These are phyloP conservation scores for Fusarium sambucinum DNA, from an alignment of 2,329 filamentous ascomycete genomes.

Conservation along the genomic window DNA sequence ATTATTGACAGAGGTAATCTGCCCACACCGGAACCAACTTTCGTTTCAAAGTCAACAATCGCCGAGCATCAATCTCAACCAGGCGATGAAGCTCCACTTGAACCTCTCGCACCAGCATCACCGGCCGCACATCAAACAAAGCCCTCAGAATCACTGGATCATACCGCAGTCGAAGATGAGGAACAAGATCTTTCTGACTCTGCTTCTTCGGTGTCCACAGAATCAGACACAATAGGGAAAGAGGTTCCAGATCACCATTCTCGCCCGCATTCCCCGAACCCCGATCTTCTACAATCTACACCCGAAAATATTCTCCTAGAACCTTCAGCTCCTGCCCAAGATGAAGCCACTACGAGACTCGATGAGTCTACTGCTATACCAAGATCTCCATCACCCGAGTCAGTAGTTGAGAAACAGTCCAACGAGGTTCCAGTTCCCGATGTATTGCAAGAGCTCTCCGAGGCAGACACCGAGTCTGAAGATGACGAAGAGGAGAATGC, in stretches of 20 bases:
- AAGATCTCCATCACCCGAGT: background rate
- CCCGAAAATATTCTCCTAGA: background rate
- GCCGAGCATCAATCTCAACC: slow-evolving; percentile 5
- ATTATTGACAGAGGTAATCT: background rate
- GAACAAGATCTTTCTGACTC: slow-evolving; percentile 6
- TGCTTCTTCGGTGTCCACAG: slow-evolving; percentile 5
- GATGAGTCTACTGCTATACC: background rate
- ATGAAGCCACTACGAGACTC: background rate
- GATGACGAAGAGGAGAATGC: background rate
- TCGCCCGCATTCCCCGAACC: background rate
- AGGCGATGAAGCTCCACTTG: slow-evolving; percentile 5
- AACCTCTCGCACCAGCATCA: slow-evolving; percentile 2
- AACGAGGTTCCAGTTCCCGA: background rate
- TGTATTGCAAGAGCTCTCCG: background rate
- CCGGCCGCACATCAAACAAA: background rate
- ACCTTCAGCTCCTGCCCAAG: background rate
- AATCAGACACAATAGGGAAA: slow-evolving; percentile 2
- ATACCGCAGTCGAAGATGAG: background rate
- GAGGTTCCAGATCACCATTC: background rate
- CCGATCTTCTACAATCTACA: background rate
- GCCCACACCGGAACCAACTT: background rate
- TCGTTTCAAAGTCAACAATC: slow-evolving; percentile 1
- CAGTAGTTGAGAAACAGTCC: slow-evolving; percentile 4
- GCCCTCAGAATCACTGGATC: background rate
- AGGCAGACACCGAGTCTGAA: slow-evolving; percentile 24